phyloP scores from a whole-genome alignment of 73 alveolate species.

The Effrenium voratum region DNA sequence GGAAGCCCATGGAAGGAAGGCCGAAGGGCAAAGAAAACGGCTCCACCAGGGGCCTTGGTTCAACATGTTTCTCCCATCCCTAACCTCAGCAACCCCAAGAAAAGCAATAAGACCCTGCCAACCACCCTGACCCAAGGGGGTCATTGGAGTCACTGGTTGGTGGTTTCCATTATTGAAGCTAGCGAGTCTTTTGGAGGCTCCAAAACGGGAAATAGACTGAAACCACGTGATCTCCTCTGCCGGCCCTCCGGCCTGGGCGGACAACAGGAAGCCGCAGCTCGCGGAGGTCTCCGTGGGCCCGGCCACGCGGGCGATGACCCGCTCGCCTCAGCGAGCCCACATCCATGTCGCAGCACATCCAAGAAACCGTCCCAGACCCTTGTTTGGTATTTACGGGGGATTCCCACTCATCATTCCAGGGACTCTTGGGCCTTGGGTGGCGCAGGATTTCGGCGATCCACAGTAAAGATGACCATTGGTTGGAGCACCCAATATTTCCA shows the following conservation, averaged over 20 bases:
- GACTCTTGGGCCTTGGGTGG: too few relatives aligned
- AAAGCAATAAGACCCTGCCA: background rate
- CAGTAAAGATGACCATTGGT: too few relatives aligned
- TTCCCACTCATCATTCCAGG: too few relatives aligned
- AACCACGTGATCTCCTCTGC: too few relatives aligned
- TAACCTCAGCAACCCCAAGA: background rate
- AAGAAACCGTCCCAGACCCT: too few relatives aligned
- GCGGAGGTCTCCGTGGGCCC: slow-evolving; percentile 65
- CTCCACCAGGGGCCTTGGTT: background rate
- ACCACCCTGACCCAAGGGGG: background rate
- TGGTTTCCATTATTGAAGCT: too few relatives aligned
- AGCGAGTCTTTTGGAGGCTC: background rate
- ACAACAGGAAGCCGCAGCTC: slow-evolving; percentile 66
- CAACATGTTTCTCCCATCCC: background rate
- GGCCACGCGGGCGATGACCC: slow-evolving; percentile 24
- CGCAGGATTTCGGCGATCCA: too few relatives aligned
- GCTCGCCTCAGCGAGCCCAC: slow-evolving; percentile 1
- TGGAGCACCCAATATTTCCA: too few relatives aligned
- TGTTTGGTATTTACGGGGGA: too few relatives aligned
- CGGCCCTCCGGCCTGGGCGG: slow-evolving; percentile 17
- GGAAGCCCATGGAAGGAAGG: too few relatives aligned
- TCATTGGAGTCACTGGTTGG: too few relatives aligned
- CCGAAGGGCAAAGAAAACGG: background rate
- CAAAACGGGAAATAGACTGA: too few relatives aligned
- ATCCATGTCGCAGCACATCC: background rate